phyloP scores from a whole-genome alignment of 148 eudicot genomes.

The Chenopodium quinoa region DNA sequence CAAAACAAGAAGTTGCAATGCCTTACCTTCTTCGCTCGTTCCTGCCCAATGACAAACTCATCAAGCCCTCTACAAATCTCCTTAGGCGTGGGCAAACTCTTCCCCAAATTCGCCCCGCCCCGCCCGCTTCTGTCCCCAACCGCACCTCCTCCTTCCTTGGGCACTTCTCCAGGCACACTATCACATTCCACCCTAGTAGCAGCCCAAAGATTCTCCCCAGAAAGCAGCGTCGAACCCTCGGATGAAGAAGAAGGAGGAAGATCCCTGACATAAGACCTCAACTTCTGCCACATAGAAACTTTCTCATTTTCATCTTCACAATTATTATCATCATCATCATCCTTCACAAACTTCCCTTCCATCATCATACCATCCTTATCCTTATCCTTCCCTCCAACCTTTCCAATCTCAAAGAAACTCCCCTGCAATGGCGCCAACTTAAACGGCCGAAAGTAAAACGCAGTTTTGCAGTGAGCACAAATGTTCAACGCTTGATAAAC shows the following conservation, averaged over 20 bases:
- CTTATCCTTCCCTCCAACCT: constrained; percentile 38
- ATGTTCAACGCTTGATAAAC: constrained; percentile 73
- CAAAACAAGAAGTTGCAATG: background rate
- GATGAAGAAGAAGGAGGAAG: constrained; percentile 16
- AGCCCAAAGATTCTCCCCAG: constrained; percentile 28
- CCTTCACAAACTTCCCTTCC: constrained; percentile 35
- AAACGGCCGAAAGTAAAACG: constrained; percentile 71
- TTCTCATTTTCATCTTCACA: constrained; percentile 33
- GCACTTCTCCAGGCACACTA: constrained; percentile 18
- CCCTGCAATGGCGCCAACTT: constrained; percentile 78
- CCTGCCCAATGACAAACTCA: constrained; percentile 84
- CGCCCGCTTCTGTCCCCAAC: constrained; percentile 33
- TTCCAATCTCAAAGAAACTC: constrained; percentile 80
- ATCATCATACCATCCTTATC: constrained; percentile 23
- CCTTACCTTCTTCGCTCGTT: constrained; percentile 77
- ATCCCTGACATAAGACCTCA: constrained; percentile 67
- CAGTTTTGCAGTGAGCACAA: constrained; percentile 67
- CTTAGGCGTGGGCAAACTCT: constrained; percentile 73
- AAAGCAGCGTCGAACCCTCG: background rate
- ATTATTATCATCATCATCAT: constrained; percentile 17
- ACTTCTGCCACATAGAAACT: constrained; percentile 70
- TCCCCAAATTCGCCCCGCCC: constrained; percentile 57
- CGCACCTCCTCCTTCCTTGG: constrained; percentile 20
- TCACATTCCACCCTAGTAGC: constrained; percentile 30
- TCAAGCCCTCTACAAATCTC: constrained; percentile 68